These are phyloP conservation scores for Eremochloa ophiuroides DNA, from an alignment of 176 grass and related monocot species.

Conservation along the genomic window DNA sequence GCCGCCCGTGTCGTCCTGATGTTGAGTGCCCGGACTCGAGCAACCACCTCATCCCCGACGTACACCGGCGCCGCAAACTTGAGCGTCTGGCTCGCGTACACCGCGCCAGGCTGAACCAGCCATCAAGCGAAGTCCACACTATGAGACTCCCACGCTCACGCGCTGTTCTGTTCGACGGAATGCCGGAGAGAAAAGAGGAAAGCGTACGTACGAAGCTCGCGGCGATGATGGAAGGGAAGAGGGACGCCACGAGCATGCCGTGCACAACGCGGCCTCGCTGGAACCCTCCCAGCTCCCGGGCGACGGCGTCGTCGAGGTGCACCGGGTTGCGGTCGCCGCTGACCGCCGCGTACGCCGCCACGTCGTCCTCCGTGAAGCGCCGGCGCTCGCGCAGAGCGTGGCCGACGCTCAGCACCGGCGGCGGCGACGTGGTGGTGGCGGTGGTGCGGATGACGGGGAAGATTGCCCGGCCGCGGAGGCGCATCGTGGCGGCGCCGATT, in stretches of 20 bases:
- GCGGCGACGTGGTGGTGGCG: neutral
- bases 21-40: slow-evolving; percentile 43
- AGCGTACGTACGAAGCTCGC: slow-evolving; percentile 39
- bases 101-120: slow-evolving; percentile 45
- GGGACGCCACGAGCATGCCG: slow-evolving; percentile 68
- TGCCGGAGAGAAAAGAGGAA: neutral
- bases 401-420: slow-evolving; percentile 30
- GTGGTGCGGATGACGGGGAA: neutral
- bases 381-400: slow-evolving; percentile 25
- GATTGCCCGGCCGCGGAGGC: slow-evolving; percentile 1
- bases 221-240: slow-evolving; percentile 69
- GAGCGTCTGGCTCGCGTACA: slow-evolving; percentile 51
- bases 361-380: no score
- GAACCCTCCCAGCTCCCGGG: slow-evolving; percentile 39
- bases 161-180: slow-evolving; percentile 40
- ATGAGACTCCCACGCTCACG: neutral
- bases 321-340: no score
- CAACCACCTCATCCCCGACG: slow-evolving; percentile 46
- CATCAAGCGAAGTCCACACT: neutral
- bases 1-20: neutral
- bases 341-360: no score
- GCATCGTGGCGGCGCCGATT: neutral
- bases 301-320: slow-evolving; percentile 40
- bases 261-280: slow-evolving; percentile 58
- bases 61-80: slow-evolving; percentile 60